A percentile compares a stretch with the other conserved stretches of the same genome.
These are phyloP conservation scores for Pichia sp. DNA, from an alignment of 1,139 yeast species.

Conservation along the genomic window DNA sequence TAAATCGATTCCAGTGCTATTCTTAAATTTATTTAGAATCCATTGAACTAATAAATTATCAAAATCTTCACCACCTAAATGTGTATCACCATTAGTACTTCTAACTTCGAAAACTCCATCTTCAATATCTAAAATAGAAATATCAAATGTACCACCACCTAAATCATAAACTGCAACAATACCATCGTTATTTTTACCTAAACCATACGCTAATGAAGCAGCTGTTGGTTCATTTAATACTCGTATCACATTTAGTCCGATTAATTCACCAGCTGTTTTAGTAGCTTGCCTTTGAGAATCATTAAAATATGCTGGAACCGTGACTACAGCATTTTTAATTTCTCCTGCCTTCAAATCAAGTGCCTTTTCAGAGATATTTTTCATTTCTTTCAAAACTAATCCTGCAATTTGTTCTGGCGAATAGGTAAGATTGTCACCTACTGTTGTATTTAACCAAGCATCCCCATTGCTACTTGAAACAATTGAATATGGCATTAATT, in stretches of 20 bases:
- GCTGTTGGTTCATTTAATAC: conserved; percentile 80
- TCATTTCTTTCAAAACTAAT: conserved; percentile 48
- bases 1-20: conserved; percentile 40
- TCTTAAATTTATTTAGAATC: conserved; percentile 44
- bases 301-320: conserved; percentile 77
- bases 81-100: conserved; percentile 82
- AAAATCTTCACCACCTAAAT: conserved; percentile 79
- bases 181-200: conserved; percentile 53
- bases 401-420: conserved; percentile 59
- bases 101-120: conserved; percentile 78
- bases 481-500: conserved; percentile 50
- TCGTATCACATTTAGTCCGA: conserved; percentile 61
- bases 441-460: conserved; percentile 48
- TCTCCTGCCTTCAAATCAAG: conserved; percentile 27
- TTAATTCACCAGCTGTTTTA: conserved; percentile 60
- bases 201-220: conserved; percentile 75
- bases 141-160: conserved; percentile 84
- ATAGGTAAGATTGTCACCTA: conserved; percentile 26
- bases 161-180: conserved; percentile 71
- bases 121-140: conserved; percentile 71
- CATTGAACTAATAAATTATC: conserved; percentile 55
- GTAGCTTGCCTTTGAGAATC: conserved; percentile 78
- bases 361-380: conserved; percentile 46
- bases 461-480: conserved; percentile 51
- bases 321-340: conserved; percentile 60